A percentile compares a stretch with the other conserved stretches of the same genome.
Evolutionary conservation across 2,329 filamentous ascomycete species (phyloP).

Genomic region (Trichophyton benhamiae): DNA sequence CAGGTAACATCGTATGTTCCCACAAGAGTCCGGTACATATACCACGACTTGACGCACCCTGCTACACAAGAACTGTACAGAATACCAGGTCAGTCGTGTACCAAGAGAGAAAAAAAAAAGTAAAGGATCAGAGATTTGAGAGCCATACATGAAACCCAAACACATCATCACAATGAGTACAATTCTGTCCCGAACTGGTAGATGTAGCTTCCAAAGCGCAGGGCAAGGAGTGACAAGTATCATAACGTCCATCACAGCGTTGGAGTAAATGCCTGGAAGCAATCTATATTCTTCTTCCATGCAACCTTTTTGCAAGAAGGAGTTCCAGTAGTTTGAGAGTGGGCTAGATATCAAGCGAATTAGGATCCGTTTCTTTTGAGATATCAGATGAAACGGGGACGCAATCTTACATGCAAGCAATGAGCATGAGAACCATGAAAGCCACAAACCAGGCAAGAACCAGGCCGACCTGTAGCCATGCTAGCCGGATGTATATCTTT

Average conservation of each 20-base stretch:
- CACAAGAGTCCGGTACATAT: slow-evolving; percentile 8
- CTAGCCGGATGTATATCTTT: slow-evolving; percentile 5
- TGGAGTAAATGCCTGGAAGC: slow-evolving; percentile 8
- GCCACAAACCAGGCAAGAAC: slow-evolving; percentile 12
- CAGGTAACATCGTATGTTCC: slow-evolving; percentile 14
- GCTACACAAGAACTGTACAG: slow-evolving; percentile 11
- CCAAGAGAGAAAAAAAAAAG: too few species aligned
- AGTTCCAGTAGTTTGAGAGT: slow-evolving; percentile 10
- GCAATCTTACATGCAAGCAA: slow-evolving; percentile 11
- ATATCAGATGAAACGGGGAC: too few species aligned
- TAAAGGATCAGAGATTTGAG: too few species aligned
- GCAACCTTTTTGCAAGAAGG: slow-evolving; percentile 4
- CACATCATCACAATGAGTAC: slow-evolving; percentile 13
- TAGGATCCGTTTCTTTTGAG: background rate
- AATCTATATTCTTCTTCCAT: slow-evolving; percentile 8
- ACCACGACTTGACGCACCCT: slow-evolving; percentile 11
- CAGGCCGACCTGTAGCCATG: slow-evolving; percentile 10
- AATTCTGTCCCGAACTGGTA: slow-evolving; percentile 11
- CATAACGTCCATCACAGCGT: slow-evolving; percentile 13
- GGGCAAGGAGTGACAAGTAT: slow-evolving; percentile 13
- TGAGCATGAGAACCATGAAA: slow-evolving; percentile 10
- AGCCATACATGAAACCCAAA: slow-evolving; percentile 13
- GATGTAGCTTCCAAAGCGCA: slow-evolving; percentile 12
- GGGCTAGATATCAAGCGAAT: slow-evolving; percentile 7
- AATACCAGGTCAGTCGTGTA: too few species aligned